These are phyloP conservation scores for Coelastrella sp. DNA, from an alignment of 139 green algal genomes.

Conservation along the genomic window DNA sequence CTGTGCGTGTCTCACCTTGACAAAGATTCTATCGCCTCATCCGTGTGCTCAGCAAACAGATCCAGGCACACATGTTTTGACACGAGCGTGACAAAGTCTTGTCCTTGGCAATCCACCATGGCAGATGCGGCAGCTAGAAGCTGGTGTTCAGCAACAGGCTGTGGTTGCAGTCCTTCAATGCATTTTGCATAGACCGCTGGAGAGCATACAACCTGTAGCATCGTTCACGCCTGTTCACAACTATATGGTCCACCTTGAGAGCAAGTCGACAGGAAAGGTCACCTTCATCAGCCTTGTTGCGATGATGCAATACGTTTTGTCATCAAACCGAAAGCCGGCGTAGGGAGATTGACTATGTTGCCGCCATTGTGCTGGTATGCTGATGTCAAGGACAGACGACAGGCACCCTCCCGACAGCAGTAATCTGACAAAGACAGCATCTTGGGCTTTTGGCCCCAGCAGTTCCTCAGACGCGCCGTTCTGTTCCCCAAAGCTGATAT, in stretches of 20 bases:
- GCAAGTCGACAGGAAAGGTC: not conserved
- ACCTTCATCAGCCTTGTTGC: not conserved
- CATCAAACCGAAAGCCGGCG: not conserved
- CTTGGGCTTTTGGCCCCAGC: constrained; percentile 10
- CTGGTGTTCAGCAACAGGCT: not conserved
- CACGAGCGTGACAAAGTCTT: not conserved
- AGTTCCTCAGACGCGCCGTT: not conserved
- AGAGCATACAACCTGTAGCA: constrained; percentile 23
- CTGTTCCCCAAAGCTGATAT: constrained; percentile 9
- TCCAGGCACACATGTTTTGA: constrained; percentile 10
- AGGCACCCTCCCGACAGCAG: not conserved
- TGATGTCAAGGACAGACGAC: not conserved
- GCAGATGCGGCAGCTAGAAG: constrained; percentile 1
- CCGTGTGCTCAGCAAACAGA: not conserved
- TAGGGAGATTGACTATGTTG: not conserved
- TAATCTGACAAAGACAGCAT: not conserved
- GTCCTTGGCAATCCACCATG: not conserved
- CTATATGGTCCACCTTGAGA: not conserved
- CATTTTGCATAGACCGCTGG: not conserved
- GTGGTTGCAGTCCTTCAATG: not conserved
- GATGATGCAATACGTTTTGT: not conserved
- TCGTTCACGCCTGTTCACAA: not conserved
- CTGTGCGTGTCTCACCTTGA: not conserved
- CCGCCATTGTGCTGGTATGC: not conserved
- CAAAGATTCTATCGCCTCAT: not conserved